Evolutionary conservation across 176 grass and related monocot genomes (phyloP).

Genomic region (bread wheat (Triticum aestivum)): IWGSC_CS_RefSeq_v2.1 NC_057799.1:11640344-11640843

Average conservation of each 20-base stretch:
- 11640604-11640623: neutral
- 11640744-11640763: neutral
- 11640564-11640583: neutral
- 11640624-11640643: neutral
- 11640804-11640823: neutral
- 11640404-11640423: neutral
- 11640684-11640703: neutral
- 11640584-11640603: neutral
- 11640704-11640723: neutral
- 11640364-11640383: slow-evolving; percentile 1
- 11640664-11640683: neutral
- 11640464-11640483: neutral
- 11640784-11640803: neutral
- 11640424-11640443: neutral
- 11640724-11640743: neutral
- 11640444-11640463: neutral
- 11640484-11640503: neutral
- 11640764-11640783: neutral
- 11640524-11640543: too few species aligned
- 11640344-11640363: neutral
- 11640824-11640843: neutral
- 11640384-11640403: neutral
- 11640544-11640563: neutral
- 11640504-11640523: neutral
- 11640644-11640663: neutral